phyloP scores from a whole-genome alignment of 2,329 filamentous ascomycete species.

The Penicillium brasilianum region DNA sequence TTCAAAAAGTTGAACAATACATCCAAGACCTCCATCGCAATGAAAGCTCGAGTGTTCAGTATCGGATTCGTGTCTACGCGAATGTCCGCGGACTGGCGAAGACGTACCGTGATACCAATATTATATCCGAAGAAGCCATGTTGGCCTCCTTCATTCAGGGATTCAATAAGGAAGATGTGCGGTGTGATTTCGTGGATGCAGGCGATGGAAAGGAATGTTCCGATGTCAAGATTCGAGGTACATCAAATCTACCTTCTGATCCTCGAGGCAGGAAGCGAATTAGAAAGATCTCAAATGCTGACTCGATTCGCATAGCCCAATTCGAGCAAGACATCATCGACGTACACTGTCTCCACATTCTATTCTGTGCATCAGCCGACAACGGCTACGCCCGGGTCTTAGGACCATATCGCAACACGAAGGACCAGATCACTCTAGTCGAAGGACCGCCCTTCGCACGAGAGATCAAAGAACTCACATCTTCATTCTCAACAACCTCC shows the following conservation, averaged over 20 bases:
- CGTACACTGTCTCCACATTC: conserved; percentile 47
- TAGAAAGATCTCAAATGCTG: background rate
- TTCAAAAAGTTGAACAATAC: conserved; percentile 32
- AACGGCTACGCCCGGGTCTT: conserved; percentile 52
- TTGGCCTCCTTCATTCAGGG: conserved; percentile 48
- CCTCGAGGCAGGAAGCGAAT: background rate
- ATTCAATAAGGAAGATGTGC: conserved; percentile 47
- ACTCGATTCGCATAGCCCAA: conserved; percentile 30
- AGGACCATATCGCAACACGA: conserved; percentile 36
- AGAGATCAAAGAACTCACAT: conserved; percentile 41
- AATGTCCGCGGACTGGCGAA: conserved; percentile 45
- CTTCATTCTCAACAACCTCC: conserved; percentile 16
- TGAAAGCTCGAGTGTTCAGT: conserved; percentile 32
- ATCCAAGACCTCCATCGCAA: conserved; percentile 26
- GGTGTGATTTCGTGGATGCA: conserved; percentile 50
- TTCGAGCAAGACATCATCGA: conserved; percentile 41
- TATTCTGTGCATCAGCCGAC: conserved; percentile 52
- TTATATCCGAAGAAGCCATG: conserved; percentile 31
- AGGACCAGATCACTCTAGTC: conserved; percentile 44
- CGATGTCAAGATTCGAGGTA: conserved; percentile 51
- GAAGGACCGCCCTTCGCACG: conserved; percentile 45
- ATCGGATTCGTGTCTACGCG: conserved; percentile 46
- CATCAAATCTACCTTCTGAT: background rate
- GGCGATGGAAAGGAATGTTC: conserved; percentile 52
- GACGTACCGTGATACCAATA: conserved; percentile 38